phyloP scores from a whole-genome alignment of 768 basidiomycete genomes.

The Leccinum uliginosum region DNA sequence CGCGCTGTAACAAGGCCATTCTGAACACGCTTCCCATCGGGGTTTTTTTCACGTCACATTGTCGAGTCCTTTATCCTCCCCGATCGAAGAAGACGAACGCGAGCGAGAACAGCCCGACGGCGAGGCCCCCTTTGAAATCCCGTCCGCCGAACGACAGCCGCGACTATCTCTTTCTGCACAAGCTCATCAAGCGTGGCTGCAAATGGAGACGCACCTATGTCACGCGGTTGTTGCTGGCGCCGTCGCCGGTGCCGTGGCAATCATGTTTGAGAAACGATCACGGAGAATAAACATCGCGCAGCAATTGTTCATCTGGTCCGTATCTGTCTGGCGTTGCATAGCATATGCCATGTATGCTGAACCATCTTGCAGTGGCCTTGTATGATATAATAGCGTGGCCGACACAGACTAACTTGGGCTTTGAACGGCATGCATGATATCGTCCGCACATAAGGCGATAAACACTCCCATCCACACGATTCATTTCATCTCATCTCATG shows the following conservation, averaged over 20 bases:
- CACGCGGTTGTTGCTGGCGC: constrained; percentile 80
- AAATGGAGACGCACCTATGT: constrained; percentile 70
- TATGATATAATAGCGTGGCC: too few species aligned
- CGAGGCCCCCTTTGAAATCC: constrained; percentile 13
- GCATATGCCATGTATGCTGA: neutral
- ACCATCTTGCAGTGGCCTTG: constrained; percentile 59
- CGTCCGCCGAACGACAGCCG: constrained; percentile 34
- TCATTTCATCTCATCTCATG: too few species aligned
- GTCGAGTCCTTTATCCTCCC: constrained; percentile 21
- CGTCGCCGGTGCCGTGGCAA: constrained; percentile 64
- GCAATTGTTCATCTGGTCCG: constrained; percentile 79
- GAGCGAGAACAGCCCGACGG: constrained; percentile 19
- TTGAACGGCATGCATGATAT: too few species aligned
- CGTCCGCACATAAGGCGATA: too few species aligned
- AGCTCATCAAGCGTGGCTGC: constrained; percentile 58
- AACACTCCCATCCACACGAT: too few species aligned
- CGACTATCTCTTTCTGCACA: constrained; percentile 60
- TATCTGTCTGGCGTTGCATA: neutral
- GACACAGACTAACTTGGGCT: too few species aligned
- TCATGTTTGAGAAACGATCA: constrained; percentile 72
- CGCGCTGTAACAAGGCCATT: constrained; percentile 70
- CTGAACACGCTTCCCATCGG: constrained; percentile 75
- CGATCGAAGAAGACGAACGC: constrained; percentile 30
- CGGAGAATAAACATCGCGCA: constrained; percentile 70
- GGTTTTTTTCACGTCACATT: constrained; percentile 44